phyloP scores from a whole-genome alignment of 257 asterid genomes.

The Solanum chilense region DNA sequence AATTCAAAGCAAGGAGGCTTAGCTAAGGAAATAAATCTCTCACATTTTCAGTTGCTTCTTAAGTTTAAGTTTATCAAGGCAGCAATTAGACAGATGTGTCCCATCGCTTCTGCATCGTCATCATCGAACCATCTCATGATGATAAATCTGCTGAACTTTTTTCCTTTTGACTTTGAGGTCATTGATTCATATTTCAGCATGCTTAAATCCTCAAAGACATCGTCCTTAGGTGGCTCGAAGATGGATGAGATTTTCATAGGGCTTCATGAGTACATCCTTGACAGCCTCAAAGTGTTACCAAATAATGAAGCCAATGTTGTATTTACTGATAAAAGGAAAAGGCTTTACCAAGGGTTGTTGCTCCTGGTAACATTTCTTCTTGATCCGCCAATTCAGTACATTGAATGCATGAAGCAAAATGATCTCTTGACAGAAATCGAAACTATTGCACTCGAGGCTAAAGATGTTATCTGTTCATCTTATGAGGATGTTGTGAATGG shows the following conservation, averaged over 20 bases:
- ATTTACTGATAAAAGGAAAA: not conserved
- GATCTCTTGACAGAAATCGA: not conserved
- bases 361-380: not conserved
- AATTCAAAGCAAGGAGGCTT: not conserved
- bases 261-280: not conserved
- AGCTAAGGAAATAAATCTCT: not conserved
- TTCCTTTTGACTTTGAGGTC: not conserved
- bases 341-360: not conserved
- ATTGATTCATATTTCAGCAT: not conserved
- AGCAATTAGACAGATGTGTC: not conserved
- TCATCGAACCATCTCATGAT: not conserved
- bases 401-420: not conserved
- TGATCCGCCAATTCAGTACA: not conserved
- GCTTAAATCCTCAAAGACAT: not conserved
- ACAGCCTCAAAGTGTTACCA: not conserved
- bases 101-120: not conserved
- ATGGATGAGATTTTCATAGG: not conserved
- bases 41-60: not conserved
- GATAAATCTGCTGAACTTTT: not conserved
- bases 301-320: not conserved
- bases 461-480: not conserved
- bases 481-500: not conserved
- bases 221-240: not conserved
- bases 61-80: not conserved
- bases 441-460: not conserved